Evolutionary conservation across 1,284 basidiomycete species (phyloP), one percentile per base, ranked within the genome.

Genomic region (Trametes polyzona): DNA sequence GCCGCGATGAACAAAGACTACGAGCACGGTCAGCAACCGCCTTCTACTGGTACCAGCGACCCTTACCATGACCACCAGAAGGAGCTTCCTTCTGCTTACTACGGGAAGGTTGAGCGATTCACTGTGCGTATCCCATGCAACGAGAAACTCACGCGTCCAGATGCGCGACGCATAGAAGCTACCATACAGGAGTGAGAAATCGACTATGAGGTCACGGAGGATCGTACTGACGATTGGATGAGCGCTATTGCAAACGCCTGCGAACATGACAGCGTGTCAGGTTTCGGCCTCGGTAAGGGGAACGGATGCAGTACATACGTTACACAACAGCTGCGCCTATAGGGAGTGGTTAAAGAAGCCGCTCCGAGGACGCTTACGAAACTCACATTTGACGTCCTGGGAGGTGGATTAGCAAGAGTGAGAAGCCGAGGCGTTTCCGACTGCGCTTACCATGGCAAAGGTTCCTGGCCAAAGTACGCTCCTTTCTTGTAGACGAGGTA

Each of bases 121-220:
- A 4, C 8, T 36, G 1, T n/a, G 24, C 17, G 6, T 4, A 2
- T 7, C 5, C 4, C 9, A 11, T 2, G 12, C 9, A 12, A 14
- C n/a, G 27, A 10, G 1, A 29, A 3, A 56, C 60, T 37, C 1
- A 62, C 60, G 39, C 5, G 53, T 58, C 60, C 60, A 62, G 40
- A 62, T 56, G 16, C 60, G 56, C 49, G 52, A 62, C 16, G 41
- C 47, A 24, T 58, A 62, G 50, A 62, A 62, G 6, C 60, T 62
- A 23, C 41, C 12, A 2, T 24, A 4, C 4, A 21, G 23, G 10
- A 24, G 12, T 14, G 37, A 2, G 5, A 11, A 17, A 14, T 8
- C 11, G 10, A 35, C 2, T 26, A 27, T 10, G 19, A n/a, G 11
- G 23, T 5, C 0, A 12, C 11, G 24, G 14, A 3, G 6, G 24